A percentile compares a stretch with the other conserved stretches of the same genome.
phyloP scores from a whole-genome alignment of 495 filamentous ascomycete genomes.

The Hypoxylon perforatum region DNA sequence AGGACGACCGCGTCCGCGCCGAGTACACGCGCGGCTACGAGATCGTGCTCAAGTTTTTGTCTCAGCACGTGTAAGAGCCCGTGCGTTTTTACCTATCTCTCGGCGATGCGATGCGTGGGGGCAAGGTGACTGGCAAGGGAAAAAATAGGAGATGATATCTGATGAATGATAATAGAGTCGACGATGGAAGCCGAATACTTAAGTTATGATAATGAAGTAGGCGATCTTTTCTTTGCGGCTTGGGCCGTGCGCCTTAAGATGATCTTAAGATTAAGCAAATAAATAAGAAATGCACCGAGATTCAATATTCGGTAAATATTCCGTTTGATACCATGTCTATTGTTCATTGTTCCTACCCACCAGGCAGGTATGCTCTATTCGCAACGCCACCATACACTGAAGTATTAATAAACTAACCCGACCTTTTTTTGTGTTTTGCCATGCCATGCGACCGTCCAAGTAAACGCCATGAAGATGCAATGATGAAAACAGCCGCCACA shows the following conservation, averaged over 20 bases:
- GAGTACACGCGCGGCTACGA: conserved; percentile 87
- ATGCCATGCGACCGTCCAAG: conserved; percentile 2
- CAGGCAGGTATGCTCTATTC: not conserved
- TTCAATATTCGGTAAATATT: not conserved
- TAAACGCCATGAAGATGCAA: conserved; percentile 10
- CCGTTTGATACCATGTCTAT: not conserved
- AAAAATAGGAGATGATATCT: too few relatives aligned
- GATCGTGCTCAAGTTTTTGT: conserved; percentile 78
- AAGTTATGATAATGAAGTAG: too few relatives aligned
- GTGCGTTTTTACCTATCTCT: too few relatives aligned
- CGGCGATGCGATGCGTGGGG: too few relatives aligned
- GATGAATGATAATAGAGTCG: too few relatives aligned
- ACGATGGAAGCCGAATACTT: too few relatives aligned
- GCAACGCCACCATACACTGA: not conserved
- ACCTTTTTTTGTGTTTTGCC: not conserved
- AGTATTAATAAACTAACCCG: not conserved
- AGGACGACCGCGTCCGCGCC: conserved; percentile 71
- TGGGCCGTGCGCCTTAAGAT: too few relatives aligned
- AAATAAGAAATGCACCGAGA: not conserved
- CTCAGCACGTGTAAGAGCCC: conserved; percentile 69
- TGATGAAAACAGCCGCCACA: not conserved
- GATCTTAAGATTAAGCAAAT: too few relatives aligned
- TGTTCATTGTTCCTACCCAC: not conserved
- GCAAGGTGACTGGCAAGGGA: too few relatives aligned
- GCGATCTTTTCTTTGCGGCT: too few relatives aligned